Evolutionary conservation across 805 yeast species (phyloP).

Genomic region (Saccharomycopsis schoenii): DNA sequence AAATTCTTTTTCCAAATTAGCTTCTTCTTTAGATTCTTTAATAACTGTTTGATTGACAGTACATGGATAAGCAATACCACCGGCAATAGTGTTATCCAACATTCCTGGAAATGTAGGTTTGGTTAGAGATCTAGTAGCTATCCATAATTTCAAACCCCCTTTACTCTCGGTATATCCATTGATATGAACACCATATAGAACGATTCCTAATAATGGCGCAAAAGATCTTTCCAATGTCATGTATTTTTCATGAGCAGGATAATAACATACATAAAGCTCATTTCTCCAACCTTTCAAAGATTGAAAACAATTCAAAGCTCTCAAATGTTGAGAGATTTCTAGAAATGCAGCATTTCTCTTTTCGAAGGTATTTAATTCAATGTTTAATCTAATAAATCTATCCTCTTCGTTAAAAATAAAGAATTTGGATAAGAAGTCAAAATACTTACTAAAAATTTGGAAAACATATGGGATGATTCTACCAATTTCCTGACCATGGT

Average conservation of each 20-base stretch:
- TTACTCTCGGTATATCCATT: constrained; percentile 60
- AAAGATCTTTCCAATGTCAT: constrained; percentile 71
- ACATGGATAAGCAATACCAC: constrained; percentile 80
- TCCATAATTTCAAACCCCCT: constrained; percentile 55
- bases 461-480: constrained; percentile 27
- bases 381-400: constrained; percentile 25
- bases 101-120: constrained; percentile 86
- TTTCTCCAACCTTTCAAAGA: constrained; percentile 70
- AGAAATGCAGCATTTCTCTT: constrained; percentile 33
- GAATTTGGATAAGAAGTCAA: constrained; percentile 9
- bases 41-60: constrained; percentile 66
- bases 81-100: constrained; percentile 92
- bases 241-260: constrained; percentile 46
- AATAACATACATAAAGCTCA: constrained; percentile 69
- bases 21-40: constrained; percentile 89
- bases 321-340: constrained; percentile 34
- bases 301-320: constrained; percentile 26
- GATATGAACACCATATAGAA: constrained; percentile 84
- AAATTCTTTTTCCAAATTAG: constrained; percentile 52
- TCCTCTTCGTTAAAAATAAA: constrained; percentile 23
- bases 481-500: constrained; percentile 29
- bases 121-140: constrained; percentile 66
- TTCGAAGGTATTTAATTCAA: constrained; percentile 30
- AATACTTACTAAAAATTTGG: constrained; percentile 18
- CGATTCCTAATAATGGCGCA: constrained; percentile 72